A percentile compares a stretch with the other conserved stretches of the same genome.
phyloP scores from a whole-genome alignment of 208 protist species.

The Crithidia expoeki region DNA sequence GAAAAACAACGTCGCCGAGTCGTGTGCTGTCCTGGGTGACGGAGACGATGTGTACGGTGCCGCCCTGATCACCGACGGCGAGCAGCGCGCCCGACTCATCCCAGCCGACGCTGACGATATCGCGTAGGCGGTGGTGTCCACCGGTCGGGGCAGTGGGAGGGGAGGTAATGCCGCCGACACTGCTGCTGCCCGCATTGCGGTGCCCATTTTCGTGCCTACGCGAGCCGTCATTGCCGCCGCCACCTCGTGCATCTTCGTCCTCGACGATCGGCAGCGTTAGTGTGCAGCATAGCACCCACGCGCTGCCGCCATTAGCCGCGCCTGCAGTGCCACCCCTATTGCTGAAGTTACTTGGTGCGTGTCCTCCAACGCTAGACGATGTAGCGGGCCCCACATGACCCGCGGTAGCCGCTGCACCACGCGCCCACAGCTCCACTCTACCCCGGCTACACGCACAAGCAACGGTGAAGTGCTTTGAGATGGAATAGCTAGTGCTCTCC shows the following conservation, averaged over 20 bases:
- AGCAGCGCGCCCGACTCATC: constrained; percentile 72
- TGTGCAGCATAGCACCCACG: constrained; percentile 30
- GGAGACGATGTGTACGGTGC: constrained; percentile 55
- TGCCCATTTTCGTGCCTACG: no score
- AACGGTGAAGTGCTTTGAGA: constrained; percentile 76
- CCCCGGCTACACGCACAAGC: constrained; percentile 62
- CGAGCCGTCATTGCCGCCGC: no score
- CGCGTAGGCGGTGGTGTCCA: constrained; percentile 19
- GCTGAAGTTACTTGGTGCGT: background rate
- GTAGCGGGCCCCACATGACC: background rate
- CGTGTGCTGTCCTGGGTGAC: constrained; percentile 43
- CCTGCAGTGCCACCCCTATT: background rate
- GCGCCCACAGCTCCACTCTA: constrained; percentile 52
- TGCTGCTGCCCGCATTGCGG: background rate
- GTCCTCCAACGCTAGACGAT: background rate
- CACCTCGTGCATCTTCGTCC: constrained; percentile 6
- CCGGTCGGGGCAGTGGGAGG: background rate
- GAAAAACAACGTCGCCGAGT: constrained; percentile 40
- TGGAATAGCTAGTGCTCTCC: constrained; percentile 58
- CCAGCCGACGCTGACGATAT: constrained; percentile 61
- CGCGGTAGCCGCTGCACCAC: background rate
- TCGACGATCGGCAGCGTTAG: constrained; percentile 18
- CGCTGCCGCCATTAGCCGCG: background rate
- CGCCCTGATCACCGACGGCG: constrained; percentile 56
- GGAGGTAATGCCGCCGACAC: background rate